Conservation (phyloP, 1,284 basidiomycete species). For the Hemileia vastatrix region DNA sequence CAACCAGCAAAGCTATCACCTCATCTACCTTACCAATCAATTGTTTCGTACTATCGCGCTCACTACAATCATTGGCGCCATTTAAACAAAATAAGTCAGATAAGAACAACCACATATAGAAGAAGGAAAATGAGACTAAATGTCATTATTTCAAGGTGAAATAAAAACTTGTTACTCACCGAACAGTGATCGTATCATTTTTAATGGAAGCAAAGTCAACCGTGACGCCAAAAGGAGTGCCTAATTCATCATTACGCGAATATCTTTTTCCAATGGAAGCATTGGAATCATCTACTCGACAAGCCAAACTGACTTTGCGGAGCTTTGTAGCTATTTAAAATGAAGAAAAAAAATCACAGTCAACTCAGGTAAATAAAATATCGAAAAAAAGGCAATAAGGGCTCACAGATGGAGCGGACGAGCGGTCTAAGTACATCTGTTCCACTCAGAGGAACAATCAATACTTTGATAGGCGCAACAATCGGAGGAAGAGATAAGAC, state of each 20-base stretch:
- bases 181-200: constrained; percentile 78
- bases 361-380: constrained; percentile 26
- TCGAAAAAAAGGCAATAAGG: constrained; percentile 1
- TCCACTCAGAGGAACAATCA: constrained; percentile 89
- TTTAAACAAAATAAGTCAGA: too few relatives aligned
- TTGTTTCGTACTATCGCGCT: constrained; percentile 23
- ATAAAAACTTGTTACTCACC: constrained; percentile 44
- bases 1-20: constrained; percentile 10
- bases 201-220: constrained; percentile 90
- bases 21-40: constrained; percentile 20
- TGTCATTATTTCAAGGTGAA: not conserved
- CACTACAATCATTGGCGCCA: too few relatives aligned
- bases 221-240: constrained; percentile 91
- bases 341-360: constrained; percentile 7
- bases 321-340: constrained; percentile 62
- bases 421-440: constrained; percentile 76
- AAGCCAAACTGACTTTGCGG: constrained; percentile 76
- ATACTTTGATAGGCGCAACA: constrained; percentile 91
- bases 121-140: not conserved
- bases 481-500: constrained; percentile 79
- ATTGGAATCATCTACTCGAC: constrained; percentile 88
- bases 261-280: constrained; percentile 94
- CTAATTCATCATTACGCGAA: constrained; percentile 94
- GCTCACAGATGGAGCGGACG: constrained; percentile 80
- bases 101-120: not conserved